A percentile compares a stretch with the other conserved stretches of the same genome.
Conservation (phyloP, 257 asterid genomes). For the Solanum boliviense region DNA sequence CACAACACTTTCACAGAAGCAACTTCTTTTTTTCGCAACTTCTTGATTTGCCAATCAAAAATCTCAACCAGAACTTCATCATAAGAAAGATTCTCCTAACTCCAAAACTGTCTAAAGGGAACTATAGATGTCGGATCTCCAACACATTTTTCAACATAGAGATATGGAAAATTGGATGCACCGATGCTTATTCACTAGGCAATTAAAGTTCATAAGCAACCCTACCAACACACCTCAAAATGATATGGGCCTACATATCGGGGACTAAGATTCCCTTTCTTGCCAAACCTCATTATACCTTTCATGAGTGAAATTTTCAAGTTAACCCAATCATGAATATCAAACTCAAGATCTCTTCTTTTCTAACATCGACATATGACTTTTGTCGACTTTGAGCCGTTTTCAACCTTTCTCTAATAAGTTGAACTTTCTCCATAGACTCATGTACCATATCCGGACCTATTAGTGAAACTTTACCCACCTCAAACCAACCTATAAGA, state of each 20-base stretch:
- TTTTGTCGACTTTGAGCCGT: not conserved
- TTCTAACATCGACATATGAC: not conserved
- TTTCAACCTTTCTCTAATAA: too few relatives aligned
- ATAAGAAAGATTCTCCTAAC: too few relatives aligned
- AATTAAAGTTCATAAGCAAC: not conserved
- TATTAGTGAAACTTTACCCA: too few relatives aligned
- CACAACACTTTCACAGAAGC: too few relatives aligned
- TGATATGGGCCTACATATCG: not conserved
- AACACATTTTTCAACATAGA: not conserved
- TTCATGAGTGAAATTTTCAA: too few relatives aligned
- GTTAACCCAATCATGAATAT: not conserved
- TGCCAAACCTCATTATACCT: not conserved
- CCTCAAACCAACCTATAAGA: not conserved
- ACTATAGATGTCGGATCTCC: too few relatives aligned
- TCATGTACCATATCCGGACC: not conserved
- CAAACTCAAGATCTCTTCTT: not conserved
- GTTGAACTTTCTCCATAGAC: not conserved
- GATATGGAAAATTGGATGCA: not conserved
- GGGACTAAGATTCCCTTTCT: not conserved
- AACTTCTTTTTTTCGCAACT: too few relatives aligned
- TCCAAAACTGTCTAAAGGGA: too few relatives aligned
- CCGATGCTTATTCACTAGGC: not conserved
- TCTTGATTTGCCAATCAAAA: not conserved
- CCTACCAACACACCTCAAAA: not conserved
- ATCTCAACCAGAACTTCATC: not conserved